A percentile compares a stretch with the other conserved stretches of the same genome.
These are phyloP conservation scores for Yarrowia sp. DNA, from an alignment of 805 yeast genomes.

Conservation along the genomic window DNA sequence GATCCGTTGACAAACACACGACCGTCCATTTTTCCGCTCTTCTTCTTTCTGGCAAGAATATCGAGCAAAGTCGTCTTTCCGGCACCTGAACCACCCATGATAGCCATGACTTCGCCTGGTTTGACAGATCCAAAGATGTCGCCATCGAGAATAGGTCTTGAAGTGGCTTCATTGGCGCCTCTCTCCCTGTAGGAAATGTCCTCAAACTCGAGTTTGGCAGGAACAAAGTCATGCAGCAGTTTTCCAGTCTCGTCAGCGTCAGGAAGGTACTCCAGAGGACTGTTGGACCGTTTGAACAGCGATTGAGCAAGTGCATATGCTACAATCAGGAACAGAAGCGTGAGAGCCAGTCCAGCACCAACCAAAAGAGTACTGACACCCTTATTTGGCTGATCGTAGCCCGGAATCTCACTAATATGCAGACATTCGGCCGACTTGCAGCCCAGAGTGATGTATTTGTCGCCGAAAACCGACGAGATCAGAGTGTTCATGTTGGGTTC, in stretches of 20 bases:
- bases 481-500: slow-evolving; percentile 97
- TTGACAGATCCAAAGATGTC: slow-evolving; percentile 73
- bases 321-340: slow-evolving; percentile 42
- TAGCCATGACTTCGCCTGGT: slow-evolving; percentile 90
- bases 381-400: slow-evolving; percentile 72
- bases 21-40: slow-evolving; percentile 76
- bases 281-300: slow-evolving; percentile 42
- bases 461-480: slow-evolving; percentile 93
- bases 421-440: slow-evolving; percentile 91
- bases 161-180: slow-evolving; percentile 44
- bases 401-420: slow-evolving; percentile 92
- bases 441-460: slow-evolving; percentile 78
- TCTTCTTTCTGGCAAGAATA: slow-evolving; percentile 86
- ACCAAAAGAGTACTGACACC: slow-evolving; percentile 44
- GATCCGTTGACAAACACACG: slow-evolving; percentile 75
- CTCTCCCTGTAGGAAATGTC: slow-evolving; percentile 68
- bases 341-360: slow-evolving; percentile 44
- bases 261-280: slow-evolving; percentile 46
- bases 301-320: slow-evolving; percentile 40
- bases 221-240: slow-evolving; percentile 62
- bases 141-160: slow-evolving; percentile 58
- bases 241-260: slow-evolving; percentile 55
- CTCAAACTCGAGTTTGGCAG: slow-evolving; percentile 79
- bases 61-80: slow-evolving; percentile 95
- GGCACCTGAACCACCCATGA: slow-evolving; percentile 99